These are phyloP conservation scores for Tolypocladium inflatum DNA, from an alignment of 2,329 filamentous ascomycete species.

Conservation along the genomic window DNA sequence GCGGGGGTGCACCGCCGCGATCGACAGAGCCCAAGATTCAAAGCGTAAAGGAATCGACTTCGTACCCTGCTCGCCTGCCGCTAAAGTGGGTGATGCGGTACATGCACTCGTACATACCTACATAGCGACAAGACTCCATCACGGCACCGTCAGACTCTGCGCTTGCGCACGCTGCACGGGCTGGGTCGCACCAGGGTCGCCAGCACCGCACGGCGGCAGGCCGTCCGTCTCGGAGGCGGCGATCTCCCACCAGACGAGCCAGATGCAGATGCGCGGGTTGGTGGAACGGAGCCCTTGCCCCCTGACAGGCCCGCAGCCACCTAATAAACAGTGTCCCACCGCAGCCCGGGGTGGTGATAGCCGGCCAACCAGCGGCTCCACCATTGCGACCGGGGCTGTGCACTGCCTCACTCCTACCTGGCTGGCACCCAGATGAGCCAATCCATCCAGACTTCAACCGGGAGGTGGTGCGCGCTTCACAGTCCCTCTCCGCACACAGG, in stretches of 20 bases:
- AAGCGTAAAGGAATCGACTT: background rate
- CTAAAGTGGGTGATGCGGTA: background rate
- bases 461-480: background rate
- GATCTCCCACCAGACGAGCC: background rate
- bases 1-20: background rate
- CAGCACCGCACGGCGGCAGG: no score
- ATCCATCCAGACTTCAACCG: background rate
- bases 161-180: background rate
- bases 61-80: background rate
- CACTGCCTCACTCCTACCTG: constrained; percentile 1
- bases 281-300: background rate
- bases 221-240: background rate
- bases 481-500: no score
- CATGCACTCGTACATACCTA: background rate
- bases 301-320: background rate
- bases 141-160: background rate
- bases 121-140: background rate
- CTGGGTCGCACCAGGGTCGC: background rate
- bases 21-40: background rate
- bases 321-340: background rate
- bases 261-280: background rate
- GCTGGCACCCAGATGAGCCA: background rate
- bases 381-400: background rate
- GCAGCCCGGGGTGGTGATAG: background rate
- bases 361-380: background rate